These are phyloP conservation scores for Cercophora newfieldiana DNA, from an alignment of 495 filamentous ascomycete species.

Conservation along the genomic window DNA sequence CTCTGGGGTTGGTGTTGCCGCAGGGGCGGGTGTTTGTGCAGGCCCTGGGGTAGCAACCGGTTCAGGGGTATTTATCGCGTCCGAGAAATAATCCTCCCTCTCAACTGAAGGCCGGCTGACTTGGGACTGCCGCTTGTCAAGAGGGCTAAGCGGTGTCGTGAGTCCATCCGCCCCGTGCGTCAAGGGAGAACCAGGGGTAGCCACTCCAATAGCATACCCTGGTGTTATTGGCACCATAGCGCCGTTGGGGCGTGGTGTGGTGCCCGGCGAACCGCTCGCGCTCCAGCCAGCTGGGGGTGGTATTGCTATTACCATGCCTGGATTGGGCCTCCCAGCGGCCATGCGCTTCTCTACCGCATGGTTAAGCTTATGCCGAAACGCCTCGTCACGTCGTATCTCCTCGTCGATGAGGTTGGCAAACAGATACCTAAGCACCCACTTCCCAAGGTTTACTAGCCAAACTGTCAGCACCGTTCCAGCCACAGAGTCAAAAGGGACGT, in stretches of 20 bases:
- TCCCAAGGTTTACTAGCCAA: conserved; percentile 85
- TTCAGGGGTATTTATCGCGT: conserved; percentile 44
- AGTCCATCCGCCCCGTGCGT: conserved; percentile 43
- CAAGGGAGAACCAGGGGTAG: conserved; percentile 59
- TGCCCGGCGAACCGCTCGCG: conserved; percentile 38
- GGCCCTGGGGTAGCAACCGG: conserved; percentile 26
- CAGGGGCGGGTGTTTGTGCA: conserved; percentile 34
- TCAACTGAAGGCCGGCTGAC: conserved; percentile 42
- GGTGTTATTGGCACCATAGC: conserved; percentile 63
- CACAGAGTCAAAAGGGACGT: conserved; percentile 37
- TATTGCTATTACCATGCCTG: conserved; percentile 67
- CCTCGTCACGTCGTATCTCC: conserved; percentile 78
- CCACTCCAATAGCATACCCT: conserved; percentile 73
- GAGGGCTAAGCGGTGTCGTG: conserved; percentile 38
- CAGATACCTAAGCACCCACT: conserved; percentile 93
- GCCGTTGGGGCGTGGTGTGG: conserved; percentile 67
- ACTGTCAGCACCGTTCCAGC: conserved; percentile 13
- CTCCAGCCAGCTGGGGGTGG: conserved; percentile 58
- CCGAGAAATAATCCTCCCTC: conserved; percentile 48
- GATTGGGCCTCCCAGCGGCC: conserved; percentile 53
- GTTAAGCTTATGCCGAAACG: conserved; percentile 66
- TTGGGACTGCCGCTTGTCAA: conserved; percentile 39
- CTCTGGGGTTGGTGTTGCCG: conserved; percentile 35
- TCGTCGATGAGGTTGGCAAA: conserved; percentile 89
- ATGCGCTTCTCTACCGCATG: conserved; percentile 58